Percentiles rank a stretch among this genome's conserved stretches.
Evolutionary conservation across 1,284 basidiomycete genomes (phyloP).

Genomic region (Sphagnurus paluster): DNA sequence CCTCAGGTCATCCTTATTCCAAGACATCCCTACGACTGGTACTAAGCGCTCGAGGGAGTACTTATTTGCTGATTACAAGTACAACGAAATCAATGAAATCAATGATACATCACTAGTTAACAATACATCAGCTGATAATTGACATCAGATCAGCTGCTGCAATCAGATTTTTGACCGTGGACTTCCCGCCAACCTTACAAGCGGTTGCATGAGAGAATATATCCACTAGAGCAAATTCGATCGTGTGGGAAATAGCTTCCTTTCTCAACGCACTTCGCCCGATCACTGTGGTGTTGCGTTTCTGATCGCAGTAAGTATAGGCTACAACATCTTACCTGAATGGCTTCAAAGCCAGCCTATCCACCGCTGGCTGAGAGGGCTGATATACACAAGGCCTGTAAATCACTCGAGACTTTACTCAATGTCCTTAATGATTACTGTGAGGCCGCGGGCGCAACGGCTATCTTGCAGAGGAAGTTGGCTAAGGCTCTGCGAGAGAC

Average conservation of each 20-base stretch:
- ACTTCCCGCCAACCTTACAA: background rate
- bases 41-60: no score
- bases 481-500: conserved; percentile 67
- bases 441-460: conserved; percentile 63
- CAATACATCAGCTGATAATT: no score
- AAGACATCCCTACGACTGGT: no score
- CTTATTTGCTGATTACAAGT: no score
- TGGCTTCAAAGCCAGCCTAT: conserved; percentile 12
- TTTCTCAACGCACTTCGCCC: background rate
- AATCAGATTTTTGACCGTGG: background rate
- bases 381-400: conserved; percentile 79
- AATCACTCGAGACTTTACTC: conserved; percentile 67
- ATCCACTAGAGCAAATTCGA: background rate
- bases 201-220: background rate
- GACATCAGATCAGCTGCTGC: no score
- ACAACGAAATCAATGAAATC: no score
- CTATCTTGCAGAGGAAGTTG: conserved; percentile 70
- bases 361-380: conserved; percentile 47
- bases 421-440: conserved; percentile 71
- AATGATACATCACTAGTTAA: no score
- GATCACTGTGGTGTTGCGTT: conserved; percentile 8
- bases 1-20: no score
- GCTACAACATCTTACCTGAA: conserved; percentile 10
- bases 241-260: conserved; percentile 1
- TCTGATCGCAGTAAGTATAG: no score